Percentiles rank a stretch among this genome's conserved stretches.
phyloP scores from a whole-genome alignment of 139 green algal species.

The Ettlia oleoabundans region DNA sequence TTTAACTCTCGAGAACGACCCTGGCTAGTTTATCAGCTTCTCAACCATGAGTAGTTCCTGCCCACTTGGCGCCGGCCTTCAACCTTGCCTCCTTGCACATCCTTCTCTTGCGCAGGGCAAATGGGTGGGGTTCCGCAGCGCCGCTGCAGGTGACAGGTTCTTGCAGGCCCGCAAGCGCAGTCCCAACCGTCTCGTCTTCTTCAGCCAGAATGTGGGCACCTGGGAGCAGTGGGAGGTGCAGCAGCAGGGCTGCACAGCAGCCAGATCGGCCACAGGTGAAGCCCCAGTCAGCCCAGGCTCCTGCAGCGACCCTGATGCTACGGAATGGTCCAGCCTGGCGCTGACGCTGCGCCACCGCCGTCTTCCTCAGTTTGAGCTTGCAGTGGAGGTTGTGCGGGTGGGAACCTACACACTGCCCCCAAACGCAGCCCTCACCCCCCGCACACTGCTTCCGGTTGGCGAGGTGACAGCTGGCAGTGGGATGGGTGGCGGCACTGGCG shows the following conservation, averaged over 20 bases:
- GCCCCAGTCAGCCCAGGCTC: background rate
- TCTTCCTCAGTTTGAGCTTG: slow-evolving; percentile 57
- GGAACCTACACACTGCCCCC: slow-evolving; percentile 38
- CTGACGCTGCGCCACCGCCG: slow-evolving; percentile 59
- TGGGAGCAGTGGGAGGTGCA: slow-evolving; percentile 85
- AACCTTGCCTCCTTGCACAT: no score
- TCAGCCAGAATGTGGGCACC: slow-evolving; percentile 69
- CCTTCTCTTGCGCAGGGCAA: slow-evolving; percentile 42
- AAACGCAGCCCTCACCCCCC: slow-evolving; percentile 19
- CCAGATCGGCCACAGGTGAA: no score
- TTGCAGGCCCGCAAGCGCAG: slow-evolving; percentile 70
- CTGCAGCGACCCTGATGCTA: background rate
- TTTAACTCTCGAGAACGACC: no score
- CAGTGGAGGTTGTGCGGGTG: slow-evolving; percentile 59
- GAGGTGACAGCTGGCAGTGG: background rate
- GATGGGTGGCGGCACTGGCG: background rate
- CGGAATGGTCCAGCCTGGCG: slow-evolving; percentile 47
- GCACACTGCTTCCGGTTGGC: slow-evolving; percentile 24
- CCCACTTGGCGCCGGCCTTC: no score
- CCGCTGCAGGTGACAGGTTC: slow-evolving; percentile 62
- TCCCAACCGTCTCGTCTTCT: slow-evolving; percentile 71
- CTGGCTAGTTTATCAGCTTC: no score
- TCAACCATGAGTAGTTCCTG: no score
- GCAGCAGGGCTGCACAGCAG: no score
- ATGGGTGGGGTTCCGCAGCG: slow-evolving; percentile 70